phyloP scores from a whole-genome alignment of 495 filamentous ascomycete genomes.

The Penicillium ucsense region DNA sequence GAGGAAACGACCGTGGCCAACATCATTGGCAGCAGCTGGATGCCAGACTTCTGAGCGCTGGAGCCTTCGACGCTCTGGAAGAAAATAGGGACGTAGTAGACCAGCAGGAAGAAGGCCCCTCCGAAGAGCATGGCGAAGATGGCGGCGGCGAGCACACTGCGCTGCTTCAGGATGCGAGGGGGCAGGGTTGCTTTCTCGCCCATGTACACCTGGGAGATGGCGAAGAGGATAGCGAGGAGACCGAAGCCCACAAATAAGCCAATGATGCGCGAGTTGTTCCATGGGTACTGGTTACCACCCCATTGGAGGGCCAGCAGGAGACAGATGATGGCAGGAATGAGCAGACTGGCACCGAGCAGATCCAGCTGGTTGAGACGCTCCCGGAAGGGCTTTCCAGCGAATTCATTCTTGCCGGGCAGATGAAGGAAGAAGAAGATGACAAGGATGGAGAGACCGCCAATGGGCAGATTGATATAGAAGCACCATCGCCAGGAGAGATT shows the following conservation, averaged over 20 bases:
- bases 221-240: constrained; percentile 24
- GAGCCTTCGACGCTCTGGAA: constrained; percentile 51
- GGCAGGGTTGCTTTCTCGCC: constrained; percentile 23
- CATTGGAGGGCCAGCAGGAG: constrained; percentile 35
- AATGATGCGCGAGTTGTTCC: constrained; percentile 25
- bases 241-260: constrained; percentile 26
- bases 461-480: constrained; percentile 69
- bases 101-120: constrained; percentile 25
- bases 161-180: constrained; percentile 24
- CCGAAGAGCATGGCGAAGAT: constrained; percentile 48
- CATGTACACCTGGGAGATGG: constrained; percentile 12
- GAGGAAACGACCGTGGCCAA: constrained; percentile 25
- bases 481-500: constrained; percentile 74
- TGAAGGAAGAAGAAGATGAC: constrained; percentile 45
- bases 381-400: constrained; percentile 5
- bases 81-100: constrained; percentile 37
- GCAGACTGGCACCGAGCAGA: constrained; percentile 22
- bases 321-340: constrained; percentile 30
- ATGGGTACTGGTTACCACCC: constrained; percentile 30
- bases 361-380: constrained; percentile 23
- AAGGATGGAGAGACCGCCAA: constrained; percentile 45
- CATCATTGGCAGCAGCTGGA: constrained; percentile 27
- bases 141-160: constrained; percentile 40
- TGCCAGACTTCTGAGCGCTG: constrained; percentile 53
- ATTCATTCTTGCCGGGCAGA: constrained; percentile 13